A percentile compares a stretch with the other conserved stretches of the same genome.
Evolutionary conservation across 1,139 yeast species (phyloP).

Genomic region (Magnusiomyces sp.): DNA sequence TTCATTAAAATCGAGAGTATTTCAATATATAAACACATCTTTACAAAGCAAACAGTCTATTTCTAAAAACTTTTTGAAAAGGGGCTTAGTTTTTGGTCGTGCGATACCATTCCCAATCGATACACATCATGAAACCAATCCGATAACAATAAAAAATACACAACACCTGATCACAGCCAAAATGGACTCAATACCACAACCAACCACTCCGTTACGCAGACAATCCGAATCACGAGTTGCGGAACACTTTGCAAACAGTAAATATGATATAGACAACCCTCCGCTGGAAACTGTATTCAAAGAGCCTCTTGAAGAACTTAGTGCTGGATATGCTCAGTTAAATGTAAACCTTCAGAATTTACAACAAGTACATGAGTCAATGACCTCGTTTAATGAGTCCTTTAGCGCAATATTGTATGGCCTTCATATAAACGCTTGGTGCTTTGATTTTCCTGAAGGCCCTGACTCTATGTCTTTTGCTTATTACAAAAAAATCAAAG

Average conservation of each 20-base stretch:
- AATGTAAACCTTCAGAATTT: conserved; percentile 45
- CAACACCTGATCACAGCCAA: neutral
- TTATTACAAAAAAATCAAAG: conserved; percentile 16
- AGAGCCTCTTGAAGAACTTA: conserved; percentile 29
- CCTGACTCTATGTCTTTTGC: conserved; percentile 30
- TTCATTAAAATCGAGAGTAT: no score
- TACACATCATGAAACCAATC: no score
- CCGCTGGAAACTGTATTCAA: conserved; percentile 7
- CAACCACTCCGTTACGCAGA: conserved; percentile 14
- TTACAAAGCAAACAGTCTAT: no score
- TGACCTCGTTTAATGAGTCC: conserved; percentile 51
- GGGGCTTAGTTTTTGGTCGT: no score
- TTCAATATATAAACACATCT: no score
- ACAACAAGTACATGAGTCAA: conserved; percentile 42
- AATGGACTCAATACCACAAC: conserved; percentile 6
- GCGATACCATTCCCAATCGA: no score
- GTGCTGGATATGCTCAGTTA: conserved; percentile 47
- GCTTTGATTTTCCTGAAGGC: conserved; percentile 50
- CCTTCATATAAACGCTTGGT: conserved; percentile 59
- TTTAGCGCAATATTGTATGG: conserved; percentile 59
- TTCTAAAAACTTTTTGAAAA: no score
- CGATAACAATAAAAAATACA: neutral
- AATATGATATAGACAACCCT: conserved; percentile 1
- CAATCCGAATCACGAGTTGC: conserved; percentile 8
- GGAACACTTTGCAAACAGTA: conserved; percentile 2